Evolutionary conservation across 208 protist species (phyloP).

Genomic region (Crithidia bombi): DNA sequence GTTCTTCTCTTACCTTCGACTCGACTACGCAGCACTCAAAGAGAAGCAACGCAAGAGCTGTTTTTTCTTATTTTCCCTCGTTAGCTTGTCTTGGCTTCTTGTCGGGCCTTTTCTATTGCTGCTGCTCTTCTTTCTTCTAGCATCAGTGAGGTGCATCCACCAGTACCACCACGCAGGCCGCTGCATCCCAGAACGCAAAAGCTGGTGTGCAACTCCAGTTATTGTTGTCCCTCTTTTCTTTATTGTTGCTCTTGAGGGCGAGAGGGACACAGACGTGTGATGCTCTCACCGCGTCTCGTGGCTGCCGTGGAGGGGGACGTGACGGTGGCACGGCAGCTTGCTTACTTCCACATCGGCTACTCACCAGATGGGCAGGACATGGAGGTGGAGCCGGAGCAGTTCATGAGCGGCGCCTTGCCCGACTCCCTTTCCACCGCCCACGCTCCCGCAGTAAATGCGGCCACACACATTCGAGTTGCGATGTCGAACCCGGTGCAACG

Average conservation of each 20-base stretch:
- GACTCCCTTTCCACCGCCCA: neutral
- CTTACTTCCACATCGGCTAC: conserved; percentile 25
- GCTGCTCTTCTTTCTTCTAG: no score
- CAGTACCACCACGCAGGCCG: no score
- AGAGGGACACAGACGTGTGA: conserved; percentile 10
- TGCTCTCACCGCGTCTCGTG: conserved; percentile 19
- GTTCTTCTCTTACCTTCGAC: no score
- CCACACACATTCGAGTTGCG: conserved; percentile 15
- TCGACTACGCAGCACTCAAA: no score
- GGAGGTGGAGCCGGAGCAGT: conserved; percentile 11
- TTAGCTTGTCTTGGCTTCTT: neutral
- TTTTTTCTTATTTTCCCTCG: neutral
- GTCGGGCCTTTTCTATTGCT: no score
- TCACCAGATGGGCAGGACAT: conserved; percentile 7
- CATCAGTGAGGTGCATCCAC: no score
- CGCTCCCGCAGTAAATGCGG: neutral
- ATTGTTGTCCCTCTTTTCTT: no score
- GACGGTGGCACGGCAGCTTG: conserved; percentile 24
- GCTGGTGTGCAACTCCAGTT: no score
- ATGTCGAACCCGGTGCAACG: conserved; percentile 32
- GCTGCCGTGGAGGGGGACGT: conserved; percentile 30
- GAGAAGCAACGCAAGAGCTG: no score
- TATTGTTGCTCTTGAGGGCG: conserved; percentile 3
- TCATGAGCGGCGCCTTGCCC: neutral
- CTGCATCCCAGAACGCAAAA: no score